These are phyloP conservation scores for Dryas octopetala DNA, from an alignment of 306 rosid genomes.

Conservation along the genomic window DNA sequence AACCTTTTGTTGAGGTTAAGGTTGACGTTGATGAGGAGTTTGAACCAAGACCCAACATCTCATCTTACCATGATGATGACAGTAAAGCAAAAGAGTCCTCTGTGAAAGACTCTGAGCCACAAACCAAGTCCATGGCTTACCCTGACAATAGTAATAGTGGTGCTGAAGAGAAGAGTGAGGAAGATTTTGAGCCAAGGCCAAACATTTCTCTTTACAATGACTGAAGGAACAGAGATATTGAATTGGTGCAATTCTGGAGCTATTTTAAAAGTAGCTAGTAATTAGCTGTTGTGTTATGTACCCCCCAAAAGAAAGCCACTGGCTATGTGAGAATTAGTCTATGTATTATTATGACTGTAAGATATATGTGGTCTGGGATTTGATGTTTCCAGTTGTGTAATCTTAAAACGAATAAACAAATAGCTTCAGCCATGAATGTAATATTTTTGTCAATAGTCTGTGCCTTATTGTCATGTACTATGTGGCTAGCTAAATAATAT, in stretches of 20 bases:
- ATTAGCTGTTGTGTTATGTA: background rate
- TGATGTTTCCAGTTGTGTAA: background rate
- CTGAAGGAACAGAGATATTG: background rate
- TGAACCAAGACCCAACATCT: slow-evolving; percentile 9
- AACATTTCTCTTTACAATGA: background rate
- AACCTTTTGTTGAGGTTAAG: background rate
- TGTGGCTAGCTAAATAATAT: too few species aligned
- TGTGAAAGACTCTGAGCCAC: background rate
- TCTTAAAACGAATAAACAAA: background rate
- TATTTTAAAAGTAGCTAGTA: background rate
- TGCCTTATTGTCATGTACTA: too few species aligned
- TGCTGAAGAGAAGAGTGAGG: background rate
- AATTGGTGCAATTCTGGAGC: background rate
- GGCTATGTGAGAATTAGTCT: too few species aligned
- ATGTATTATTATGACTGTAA: background rate
- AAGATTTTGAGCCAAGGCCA: slow-evolving; percentile 19
- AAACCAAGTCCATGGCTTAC: background rate
- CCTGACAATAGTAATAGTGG: background rate
- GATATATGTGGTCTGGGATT: background rate
- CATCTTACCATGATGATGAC: slow-evolving; percentile 7
- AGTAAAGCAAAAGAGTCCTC: background rate
- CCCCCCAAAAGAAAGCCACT: too few species aligned
- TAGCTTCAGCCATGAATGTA: background rate
- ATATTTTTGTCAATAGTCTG: background rate
- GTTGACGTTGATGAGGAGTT: slow-evolving; percentile 13